Conservation (phyloP, 441 rosid species). For the Metrosideros polymorpha region DNA sequence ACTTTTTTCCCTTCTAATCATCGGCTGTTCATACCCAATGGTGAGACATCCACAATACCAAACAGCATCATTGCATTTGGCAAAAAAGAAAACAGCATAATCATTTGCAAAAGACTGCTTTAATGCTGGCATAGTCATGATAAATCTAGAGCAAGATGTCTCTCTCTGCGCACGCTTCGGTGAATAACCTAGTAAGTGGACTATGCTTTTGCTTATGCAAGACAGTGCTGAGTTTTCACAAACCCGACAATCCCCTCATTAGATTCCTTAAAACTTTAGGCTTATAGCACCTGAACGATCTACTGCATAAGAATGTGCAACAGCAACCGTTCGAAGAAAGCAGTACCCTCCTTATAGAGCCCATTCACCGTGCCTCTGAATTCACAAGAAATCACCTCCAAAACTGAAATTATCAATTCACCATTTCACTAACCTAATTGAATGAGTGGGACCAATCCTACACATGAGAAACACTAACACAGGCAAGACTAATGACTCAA, state of each 20-base stretch:
- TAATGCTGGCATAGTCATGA: not conserved
- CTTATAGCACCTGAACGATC: not conserved
- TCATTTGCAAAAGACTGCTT: not conserved
- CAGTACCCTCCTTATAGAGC: not conserved
- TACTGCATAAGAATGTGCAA: not conserved
- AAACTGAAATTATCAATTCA: not conserved
- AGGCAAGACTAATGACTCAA: not conserved
- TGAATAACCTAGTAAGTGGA: not conserved
- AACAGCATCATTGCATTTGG: not conserved
- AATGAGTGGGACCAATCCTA: not conserved
- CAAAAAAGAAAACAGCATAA: not conserved
- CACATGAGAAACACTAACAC: not conserved
- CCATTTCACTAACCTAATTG: not conserved
- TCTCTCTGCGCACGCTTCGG: not conserved
- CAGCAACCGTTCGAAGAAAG: not conserved
- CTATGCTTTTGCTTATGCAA: not conserved
- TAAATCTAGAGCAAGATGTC: not conserved
- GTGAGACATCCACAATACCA: not conserved
- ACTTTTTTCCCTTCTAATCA: not conserved
- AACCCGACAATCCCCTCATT: not conserved
- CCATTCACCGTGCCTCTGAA: not conserved
- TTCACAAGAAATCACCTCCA: not conserved
- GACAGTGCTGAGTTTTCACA: not conserved
- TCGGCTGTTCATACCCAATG: not conserved
- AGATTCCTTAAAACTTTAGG: not conserved